These are phyloP conservation scores for Stagonosporopsis cucurbitacearum DNA, from an alignment of 2,329 filamentous ascomycete species.

Conservation along the genomic window DNA sequence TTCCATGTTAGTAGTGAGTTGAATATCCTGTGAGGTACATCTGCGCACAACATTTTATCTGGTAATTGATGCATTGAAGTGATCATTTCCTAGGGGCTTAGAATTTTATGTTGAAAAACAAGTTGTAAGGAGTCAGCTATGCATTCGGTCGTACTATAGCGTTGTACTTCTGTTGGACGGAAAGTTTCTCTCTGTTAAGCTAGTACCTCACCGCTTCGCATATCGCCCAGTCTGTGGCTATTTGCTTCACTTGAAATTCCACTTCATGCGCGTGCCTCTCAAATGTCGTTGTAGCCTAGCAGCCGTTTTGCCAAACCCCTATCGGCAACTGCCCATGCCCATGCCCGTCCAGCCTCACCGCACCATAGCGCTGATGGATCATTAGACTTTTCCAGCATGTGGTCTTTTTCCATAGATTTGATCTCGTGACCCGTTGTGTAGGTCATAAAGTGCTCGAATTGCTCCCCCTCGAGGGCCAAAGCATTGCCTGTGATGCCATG, in stretches of 20 bases:
- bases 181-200: not conserved
- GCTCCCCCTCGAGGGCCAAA: slow-evolving; percentile 58
- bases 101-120: not conserved
- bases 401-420: slow-evolving; percentile 60
- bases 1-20: too few species aligned
- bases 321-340: slow-evolving; percentile 57
- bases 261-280: not conserved
- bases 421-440: slow-evolving; percentile 64
- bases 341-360: slow-evolving; percentile 57
- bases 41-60: not conserved
- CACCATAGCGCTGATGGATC: slow-evolving; percentile 59
- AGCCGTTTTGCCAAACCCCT: slow-evolving; percentile 55
- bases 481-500: slow-evolving; percentile 71
- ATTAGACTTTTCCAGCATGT: slow-evolving; percentile 59
- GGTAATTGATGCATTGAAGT: not conserved
- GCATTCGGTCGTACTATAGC: slow-evolving; percentile 12
- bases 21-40: not conserved
- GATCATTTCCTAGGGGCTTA: not conserved
- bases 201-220: slow-evolving; percentile 4
- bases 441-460: slow-evolving; percentile 64
- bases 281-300: slow-evolving; percentile 60
- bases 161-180: slow-evolving; percentile 7
- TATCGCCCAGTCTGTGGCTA: slow-evolving; percentile 30
- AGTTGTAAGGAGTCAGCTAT: not conserved
- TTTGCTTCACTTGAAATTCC: not conserved